These are phyloP conservation scores for Tripidium arundinaceum DNA, from an alignment of 202 grass and related monocot genomes.

Conservation along the genomic window DNA sequence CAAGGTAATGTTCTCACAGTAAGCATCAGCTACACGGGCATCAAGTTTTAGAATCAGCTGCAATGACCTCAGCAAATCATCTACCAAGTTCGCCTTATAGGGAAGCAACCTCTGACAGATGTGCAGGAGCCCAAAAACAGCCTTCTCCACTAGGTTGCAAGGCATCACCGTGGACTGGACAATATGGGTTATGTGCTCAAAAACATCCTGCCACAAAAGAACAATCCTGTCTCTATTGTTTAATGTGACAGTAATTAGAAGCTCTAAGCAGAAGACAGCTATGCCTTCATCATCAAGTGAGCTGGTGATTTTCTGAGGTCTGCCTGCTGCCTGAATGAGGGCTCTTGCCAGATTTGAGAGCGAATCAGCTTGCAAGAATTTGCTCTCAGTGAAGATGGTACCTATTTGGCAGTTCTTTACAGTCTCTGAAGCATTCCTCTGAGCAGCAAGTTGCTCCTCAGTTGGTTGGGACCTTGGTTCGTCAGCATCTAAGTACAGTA, in stretches of 20 bases:
- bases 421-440: no score
- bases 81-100: conserved; percentile 90
- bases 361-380: conserved; percentile 92
- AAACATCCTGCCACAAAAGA: conserved; percentile 91
- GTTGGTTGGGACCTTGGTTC: no score
- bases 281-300: conserved; percentile 78
- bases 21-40: no score
- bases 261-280: conserved; percentile 88
- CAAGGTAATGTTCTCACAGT: no score
- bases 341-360: conserved; percentile 68
- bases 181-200: conserved; percentile 88
- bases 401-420: no score
- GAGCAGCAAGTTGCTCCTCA: no score
- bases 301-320: conserved; percentile 73
- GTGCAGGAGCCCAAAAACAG: conserved; percentile 85
- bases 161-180: conserved; percentile 96
- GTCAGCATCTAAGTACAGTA: no score
- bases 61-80: conserved; percentile 86
- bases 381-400: no score
- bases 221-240: conserved; percentile 98
- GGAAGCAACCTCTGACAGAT: conserved; percentile 96
- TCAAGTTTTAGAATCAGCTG: no score
- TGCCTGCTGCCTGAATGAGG: conserved; percentile 77
- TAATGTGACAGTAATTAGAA: conserved; percentile 87
- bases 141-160: conserved; percentile 95